These are phyloP conservation scores for Boletus tomentosulus DNA, from an alignment of 768 basidiomycete species.

Conservation along the genomic window DNA sequence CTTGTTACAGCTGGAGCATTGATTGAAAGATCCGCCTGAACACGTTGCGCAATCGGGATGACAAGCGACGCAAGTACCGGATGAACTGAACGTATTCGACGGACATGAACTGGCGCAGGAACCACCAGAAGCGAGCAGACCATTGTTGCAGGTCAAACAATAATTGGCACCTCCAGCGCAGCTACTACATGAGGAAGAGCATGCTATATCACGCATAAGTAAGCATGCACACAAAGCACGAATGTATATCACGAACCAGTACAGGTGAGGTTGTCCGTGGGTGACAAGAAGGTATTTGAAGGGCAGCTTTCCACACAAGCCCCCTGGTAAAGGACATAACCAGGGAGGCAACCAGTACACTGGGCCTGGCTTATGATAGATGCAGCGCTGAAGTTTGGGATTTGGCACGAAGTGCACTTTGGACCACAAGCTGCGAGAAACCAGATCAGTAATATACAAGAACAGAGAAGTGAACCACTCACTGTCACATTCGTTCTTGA, in stretches of 20 bases:
- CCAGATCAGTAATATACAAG: not conserved
- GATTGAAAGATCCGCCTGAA: constrained; percentile 70
- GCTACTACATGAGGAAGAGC: constrained; percentile 68
- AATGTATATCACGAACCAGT: constrained; percentile 45
- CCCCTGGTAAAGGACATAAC: constrained; percentile 67
- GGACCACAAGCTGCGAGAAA: constrained; percentile 68
- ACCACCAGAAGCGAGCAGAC: constrained; percentile 64
- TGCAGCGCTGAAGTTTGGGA: constrained; percentile 63
- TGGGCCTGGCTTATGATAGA: constrained; percentile 64
- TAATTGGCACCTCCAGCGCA: constrained; percentile 64
- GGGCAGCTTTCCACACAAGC: constrained; percentile 71
- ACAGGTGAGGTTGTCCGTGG: constrained; percentile 71
- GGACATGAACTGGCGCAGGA: constrained; percentile 77
- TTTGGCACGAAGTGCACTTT: constrained; percentile 75
- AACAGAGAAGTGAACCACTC: constrained; percentile 6
- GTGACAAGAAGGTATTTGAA: constrained; percentile 63
- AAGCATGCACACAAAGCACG: not conserved
- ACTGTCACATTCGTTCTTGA: constrained; percentile 84
- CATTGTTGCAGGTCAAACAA: constrained; percentile 69
- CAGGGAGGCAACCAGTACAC: constrained; percentile 77
- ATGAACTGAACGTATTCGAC: constrained; percentile 60
- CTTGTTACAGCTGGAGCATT: constrained; percentile 70
- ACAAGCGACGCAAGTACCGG: constrained; percentile 66
- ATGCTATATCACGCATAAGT: constrained; percentile 40
- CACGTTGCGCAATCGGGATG: constrained; percentile 87